These are phyloP conservation scores for Lactarius akahatsu DNA, from an alignment of 768 basidiomycete genomes.

Conservation along the genomic window DNA sequence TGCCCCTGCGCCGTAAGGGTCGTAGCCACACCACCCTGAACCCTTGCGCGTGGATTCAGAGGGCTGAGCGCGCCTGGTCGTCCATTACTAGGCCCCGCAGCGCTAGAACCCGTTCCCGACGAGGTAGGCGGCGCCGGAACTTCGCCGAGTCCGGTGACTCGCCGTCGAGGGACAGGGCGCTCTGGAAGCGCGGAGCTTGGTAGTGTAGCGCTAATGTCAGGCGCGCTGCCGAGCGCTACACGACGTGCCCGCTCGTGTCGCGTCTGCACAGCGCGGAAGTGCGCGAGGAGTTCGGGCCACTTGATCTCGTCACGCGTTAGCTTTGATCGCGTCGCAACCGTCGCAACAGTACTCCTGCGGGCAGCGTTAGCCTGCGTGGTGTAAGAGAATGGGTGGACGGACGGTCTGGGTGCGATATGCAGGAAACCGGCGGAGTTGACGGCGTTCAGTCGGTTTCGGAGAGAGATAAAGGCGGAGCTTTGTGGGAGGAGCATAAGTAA, in stretches of 20 bases:
- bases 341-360: conserved; percentile 30
- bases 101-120: not conserved
- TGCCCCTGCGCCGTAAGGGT: conserved; percentile 28
- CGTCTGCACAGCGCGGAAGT: conserved; percentile 87
- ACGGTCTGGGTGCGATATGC: conserved; percentile 87
- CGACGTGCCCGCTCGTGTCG: conserved; percentile 92
- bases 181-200: conserved; percentile 37
- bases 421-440: conserved; percentile 94
- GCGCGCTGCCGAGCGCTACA: conserved; percentile 57
- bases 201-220: conserved; percentile 51
- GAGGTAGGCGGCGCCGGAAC: conserved; percentile 4
- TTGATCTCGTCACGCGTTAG: conserved; percentile 86
- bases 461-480: conserved; percentile 92
- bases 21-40: conserved; percentile 28
- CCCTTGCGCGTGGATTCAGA: conserved; percentile 29
- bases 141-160: conserved; percentile 56
- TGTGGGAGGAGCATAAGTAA: conserved; percentile 96
- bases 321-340: conserved; percentile 67
- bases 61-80: conserved; percentile 28
- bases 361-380: conserved; percentile 5
- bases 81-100: conserved; percentile 13
- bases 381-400: conserved; percentile 33
- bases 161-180: conserved; percentile 56
- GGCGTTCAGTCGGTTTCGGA: conserved; percentile 90
- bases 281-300: conserved; percentile 91